Base-by-base conservation (phyloP, 352 stramenopile species). In the Thalassiosira mediterranea region DNA sequence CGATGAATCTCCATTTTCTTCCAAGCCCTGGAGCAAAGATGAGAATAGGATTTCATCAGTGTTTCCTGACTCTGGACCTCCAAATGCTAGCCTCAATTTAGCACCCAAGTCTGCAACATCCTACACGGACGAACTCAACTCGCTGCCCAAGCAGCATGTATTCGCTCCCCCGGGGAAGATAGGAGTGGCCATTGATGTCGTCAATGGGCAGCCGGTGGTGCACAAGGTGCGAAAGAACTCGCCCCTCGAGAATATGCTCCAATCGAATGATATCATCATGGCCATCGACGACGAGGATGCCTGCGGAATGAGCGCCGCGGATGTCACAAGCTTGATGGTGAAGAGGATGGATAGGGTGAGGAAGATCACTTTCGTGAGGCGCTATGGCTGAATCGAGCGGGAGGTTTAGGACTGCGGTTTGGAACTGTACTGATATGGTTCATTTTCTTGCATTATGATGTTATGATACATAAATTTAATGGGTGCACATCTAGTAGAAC, bases 251-350 rank as follows among this genome's bases (percentile, higher is more conserved):
- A 57, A 64, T n/a, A 58, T 79, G 47, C 61, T 84, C 15, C 52
- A 72, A 34, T 46, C 51, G 3, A 56, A 57, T 5, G 76, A 84
- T 48, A 61, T 72, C 49, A 62, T 84, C 34, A n/a, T 81, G 31
- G 58, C 76, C 0, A 81, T 84, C 40, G 76, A 84, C 66, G 76
- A 74, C 60, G 70, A 71, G 31, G 76, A 84, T 67, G 74, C 66
- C 13, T 67, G 34, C 21, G 71, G 66, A 60, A 79, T 84, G 71
- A 72, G 49, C 51, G 71, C 72, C 26, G 71, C 76, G 2, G 72
- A 84, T 51, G 70, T 84, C 11, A 81, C 76, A 0, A 38, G 65
- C 49, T 53, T 81, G 48, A 84, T 84, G 76, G 76, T 79, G 3
- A 83, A 72, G 65, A 71, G 62, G 40, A 84, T 84, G 65, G 61